Base-by-base conservation (phyloP, 768 basidiomycete species). In the Filobasidium wieringae region DNA sequence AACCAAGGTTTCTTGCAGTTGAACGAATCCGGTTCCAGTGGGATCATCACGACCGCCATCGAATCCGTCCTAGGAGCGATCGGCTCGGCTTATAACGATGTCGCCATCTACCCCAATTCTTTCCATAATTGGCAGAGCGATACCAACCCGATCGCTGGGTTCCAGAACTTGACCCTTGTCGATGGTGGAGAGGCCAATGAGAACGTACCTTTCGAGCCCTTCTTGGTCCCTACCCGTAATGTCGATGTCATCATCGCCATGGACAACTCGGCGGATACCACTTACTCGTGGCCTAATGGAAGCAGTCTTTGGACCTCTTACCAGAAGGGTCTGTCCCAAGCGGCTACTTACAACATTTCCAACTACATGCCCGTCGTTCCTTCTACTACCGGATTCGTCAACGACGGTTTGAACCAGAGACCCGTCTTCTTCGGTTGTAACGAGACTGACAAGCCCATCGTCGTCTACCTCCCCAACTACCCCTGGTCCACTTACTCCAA, bases 201-300 rank as follows among this genome's bases (percentile, higher is more conserved):
- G 65, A 84, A 85, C 65, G 68, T 87, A 7, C 88, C 88, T 0
- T 76, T 85, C 26, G 82, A 80, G 19, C 84, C 84, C 1, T 73
- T 88, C 27, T 79, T 90, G 54, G 82, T 87, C 27, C 83, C 81
- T 49, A 78, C 80, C 1, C 79, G 89, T 50, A 77, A 69, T 0
- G 64, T 90, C 39, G 88, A 92, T 66, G 80, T 85, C 4, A 80
- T 91, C 63, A 76, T 92, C 15, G 85, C 84, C 0, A 74, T 87
- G 19, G 88, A 91, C 66, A 80, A 79, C 24, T 74, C 72, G 0
- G 76, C 70, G 49, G 77, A 77, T 59, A 76, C 77, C 4, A 66
- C 65, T 4, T 71, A 71, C 57, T 77, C 72, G 57, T 91, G 83
- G 80, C 83, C 83, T 58, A 84, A 88, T 68, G 86, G 84, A 0